Conservation (phyloP, 1,284 basidiomycete species). For the Cryptococcus deneoformans region DNA sequence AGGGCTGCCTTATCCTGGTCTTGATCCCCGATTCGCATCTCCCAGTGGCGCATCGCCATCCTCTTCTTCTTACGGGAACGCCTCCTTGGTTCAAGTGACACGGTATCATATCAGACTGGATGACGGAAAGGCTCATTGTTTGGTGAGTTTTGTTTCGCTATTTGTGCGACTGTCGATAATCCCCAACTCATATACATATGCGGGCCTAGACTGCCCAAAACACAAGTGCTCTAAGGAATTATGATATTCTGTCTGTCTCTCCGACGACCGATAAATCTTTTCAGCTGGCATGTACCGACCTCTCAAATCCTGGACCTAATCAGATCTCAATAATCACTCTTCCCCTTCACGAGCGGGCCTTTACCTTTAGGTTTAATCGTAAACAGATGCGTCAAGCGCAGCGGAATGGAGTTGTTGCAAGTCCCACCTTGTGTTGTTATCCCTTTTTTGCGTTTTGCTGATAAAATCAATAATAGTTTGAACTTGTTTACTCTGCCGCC, state of each 20-base stretch:
- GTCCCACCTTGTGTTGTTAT: conserved; percentile 25
- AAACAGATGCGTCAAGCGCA: conserved; percentile 47
- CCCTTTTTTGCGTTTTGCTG: neutral
- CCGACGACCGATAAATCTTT: conserved; percentile 46
- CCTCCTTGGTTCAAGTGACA: conserved; percentile 42
- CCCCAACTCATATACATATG: neutral
- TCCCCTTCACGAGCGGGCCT: conserved; percentile 40
- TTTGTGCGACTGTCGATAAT: neutral
- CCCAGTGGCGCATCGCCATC: neutral
- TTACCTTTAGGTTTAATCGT: conserved; percentile 41
- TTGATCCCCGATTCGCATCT: conserved; percentile 36
- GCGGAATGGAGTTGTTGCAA: conserved; percentile 48
- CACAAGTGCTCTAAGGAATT: conserved; percentile 30
- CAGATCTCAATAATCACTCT: conserved; percentile 16
- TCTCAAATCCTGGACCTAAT: conserved; percentile 46
- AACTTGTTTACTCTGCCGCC: conserved; percentile 45
- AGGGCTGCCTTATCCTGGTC: conserved; percentile 30
- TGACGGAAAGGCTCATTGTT: conserved; percentile 40
- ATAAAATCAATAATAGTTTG: conserved; percentile 32
- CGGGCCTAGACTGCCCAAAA: conserved; percentile 36
- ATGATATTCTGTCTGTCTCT: conserved; percentile 43
- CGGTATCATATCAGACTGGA: conserved; percentile 45
- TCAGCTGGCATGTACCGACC: conserved; percentile 45
- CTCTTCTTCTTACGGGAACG: conserved; percentile 5
- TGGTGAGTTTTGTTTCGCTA: conserved; percentile 26